Conservation (phyloP, 768 basidiomycete genomes). For the Chiua virens region DNA sequence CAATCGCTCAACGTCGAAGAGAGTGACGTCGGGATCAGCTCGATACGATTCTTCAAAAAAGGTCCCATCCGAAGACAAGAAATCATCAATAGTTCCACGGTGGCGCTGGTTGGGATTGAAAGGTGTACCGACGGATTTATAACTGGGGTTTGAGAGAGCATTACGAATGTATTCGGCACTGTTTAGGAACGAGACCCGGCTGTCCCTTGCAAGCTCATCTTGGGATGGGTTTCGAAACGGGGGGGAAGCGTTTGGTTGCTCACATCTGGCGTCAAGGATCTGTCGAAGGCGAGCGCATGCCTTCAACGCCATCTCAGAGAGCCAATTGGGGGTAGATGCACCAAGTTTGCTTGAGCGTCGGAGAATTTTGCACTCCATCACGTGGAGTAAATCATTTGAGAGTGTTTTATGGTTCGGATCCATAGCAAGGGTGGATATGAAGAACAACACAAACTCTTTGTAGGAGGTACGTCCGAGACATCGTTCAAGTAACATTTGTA, state of each 20-base stretch:
- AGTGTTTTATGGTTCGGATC: conserved; percentile 10
- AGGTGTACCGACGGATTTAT: conserved; percentile 7
- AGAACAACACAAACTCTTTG: conserved; percentile 47
- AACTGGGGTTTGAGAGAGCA: conserved; percentile 9
- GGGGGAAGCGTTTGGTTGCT: not conserved
- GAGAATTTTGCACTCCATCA: conserved; percentile 21
- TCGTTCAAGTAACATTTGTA: conserved; percentile 25
- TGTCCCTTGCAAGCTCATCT: conserved; percentile 22
- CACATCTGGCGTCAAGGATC: conserved; percentile 35
- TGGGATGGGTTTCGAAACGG: conserved; percentile 14
- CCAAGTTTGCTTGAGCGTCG: conserved; percentile 19
- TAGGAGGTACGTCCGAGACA: conserved; percentile 29
- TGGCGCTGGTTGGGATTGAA: not conserved
- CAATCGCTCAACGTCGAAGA: conserved; percentile 38
- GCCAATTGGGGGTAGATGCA: conserved; percentile 19
- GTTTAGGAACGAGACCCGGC: conserved; percentile 31
- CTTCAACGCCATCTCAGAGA: conserved; percentile 39
- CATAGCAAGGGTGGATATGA: conserved; percentile 30
- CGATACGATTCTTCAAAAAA: conserved; percentile 3
- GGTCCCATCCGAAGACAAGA: not conserved
- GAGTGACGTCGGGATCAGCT: conserved; percentile 10
- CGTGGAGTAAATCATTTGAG: conserved; percentile 23
- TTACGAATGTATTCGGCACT: conserved; percentile 29
- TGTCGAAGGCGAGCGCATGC: conserved; percentile 20
- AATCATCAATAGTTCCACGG: too few species aligned